Conservation (phyloP, 129 eudicot genomes). For the Chrysanthemum makinoi region DNA sequence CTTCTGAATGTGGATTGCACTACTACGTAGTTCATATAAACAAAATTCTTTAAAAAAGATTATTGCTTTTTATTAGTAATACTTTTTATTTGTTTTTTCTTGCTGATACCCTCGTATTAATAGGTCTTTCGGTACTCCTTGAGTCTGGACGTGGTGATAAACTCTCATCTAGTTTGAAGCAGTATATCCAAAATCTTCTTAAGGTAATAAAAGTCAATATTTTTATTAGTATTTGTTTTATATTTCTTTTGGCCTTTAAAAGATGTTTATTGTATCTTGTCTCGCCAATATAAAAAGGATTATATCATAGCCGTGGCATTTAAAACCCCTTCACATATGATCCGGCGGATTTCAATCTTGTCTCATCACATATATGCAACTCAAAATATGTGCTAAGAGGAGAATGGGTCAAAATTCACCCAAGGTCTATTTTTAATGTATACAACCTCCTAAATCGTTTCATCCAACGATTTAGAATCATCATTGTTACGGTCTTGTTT, state of each 20-base stretch:
- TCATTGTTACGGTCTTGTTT: background rate
- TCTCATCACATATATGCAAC: no score
- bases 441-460: background rate
- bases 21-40: conserved; percentile 1
- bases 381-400: no score
- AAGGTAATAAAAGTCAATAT: conserved; percentile 48
- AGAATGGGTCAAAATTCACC: no score
- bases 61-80: background rate
- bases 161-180: conserved; percentile 58
- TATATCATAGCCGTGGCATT: background rate
- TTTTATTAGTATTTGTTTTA: background rate
- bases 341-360: background rate
- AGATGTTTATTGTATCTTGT: no score
- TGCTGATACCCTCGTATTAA: conserved; percentile 4
- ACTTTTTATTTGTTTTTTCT: conserved; percentile 1
- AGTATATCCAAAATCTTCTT: conserved; percentile 66
- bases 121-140: conserved; percentile 60
- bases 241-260: no score
- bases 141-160: conserved; percentile 74
- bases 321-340: background rate
- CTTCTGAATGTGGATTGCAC: background rate
- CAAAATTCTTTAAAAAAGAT: background rate
- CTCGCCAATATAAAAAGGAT: no score
- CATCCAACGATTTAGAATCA: no score
- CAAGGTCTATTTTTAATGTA: background rate